Base-by-base conservation (phyloP, 371 early-diverging fungal species). In the Saksenaea oblongispora region DNA sequence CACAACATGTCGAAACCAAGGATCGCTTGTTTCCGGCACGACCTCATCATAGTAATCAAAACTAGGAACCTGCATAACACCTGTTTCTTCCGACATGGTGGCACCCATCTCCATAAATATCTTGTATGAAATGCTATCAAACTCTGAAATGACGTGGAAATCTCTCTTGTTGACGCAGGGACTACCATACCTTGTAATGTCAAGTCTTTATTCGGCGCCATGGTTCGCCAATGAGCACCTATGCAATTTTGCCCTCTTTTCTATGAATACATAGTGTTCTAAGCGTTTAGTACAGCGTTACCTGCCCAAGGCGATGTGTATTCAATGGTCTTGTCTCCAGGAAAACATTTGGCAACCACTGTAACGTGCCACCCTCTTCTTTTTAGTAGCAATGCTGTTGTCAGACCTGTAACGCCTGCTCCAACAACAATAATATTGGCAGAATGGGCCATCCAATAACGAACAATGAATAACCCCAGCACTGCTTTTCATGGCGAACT, bases 291-390 rank as follows among this genome's bases (percentile, higher is more conserved):
- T 18, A 31, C 41, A 28, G 13, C 51, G 35, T 47, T 74, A 69
- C 92, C 92, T 31, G 92, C 93, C 72, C 80, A 87, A 26, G 90
- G 88, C 24, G 91, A 91, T 0, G 92, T 85, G 70, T 90, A 94
- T 47, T 88, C 80, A 22, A 76, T 70, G 57, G 58, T 66, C 5
- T 63, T 59, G 61, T 85, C 82, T 14, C 81, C 84, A 3, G 89
- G 89, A 26, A 85, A 69, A 62, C 83, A 74, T 54, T 84, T 80
- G 7, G 89, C 82, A 35, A 90, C 66, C 7, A 90, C 65, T 4
- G 77, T 82, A 0, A 88, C 87, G 54, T 80, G 64, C 62, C 82
- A 81, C n/a, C 84, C 80, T 37, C 74, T 74, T 68, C 78, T 67
- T 58, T 82, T 81, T 26, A 89, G 63, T 1, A 74, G 27, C 15